Evolutionary conservation across 139 green algal species (phyloP), one percentile per base, ranked within the genome.

Genomic region (Desmodesmus armatus): DNA sequence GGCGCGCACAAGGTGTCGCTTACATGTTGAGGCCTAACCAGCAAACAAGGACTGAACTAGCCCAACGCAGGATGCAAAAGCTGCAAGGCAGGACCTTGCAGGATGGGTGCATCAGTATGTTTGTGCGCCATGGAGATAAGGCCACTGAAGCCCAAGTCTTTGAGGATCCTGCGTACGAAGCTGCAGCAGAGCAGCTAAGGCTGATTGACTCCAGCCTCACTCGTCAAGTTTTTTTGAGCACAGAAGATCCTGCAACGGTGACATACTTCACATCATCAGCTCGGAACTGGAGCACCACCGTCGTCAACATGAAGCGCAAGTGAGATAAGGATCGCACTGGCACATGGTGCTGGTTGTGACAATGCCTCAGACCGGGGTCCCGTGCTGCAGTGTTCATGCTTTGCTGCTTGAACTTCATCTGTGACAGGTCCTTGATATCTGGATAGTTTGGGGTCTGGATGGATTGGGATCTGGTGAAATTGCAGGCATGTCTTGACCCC

Each of bases 111-210:
- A 66, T 87, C n/a, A 79, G 58, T 43, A 35, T 90, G 69, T 82
- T 86, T 58, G 87, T 90, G 33, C 87, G 87, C 5, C 82, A 88
- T 35, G 87, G 87, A 0, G 87, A 90, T 47, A 90, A 90, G 70
- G 72, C 37, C 3, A 31, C 79, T 2, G 87, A 90, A 83, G 47
- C 76, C 0, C 5, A 65, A 5, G 49, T 67, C 5, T 82, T 71
- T 6, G 69, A 82, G 2, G 35, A 83, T 31, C 25, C 73, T 49
- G 70, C 47, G 33, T 89, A 89, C 49, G 75, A 84, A 31, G 13
- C 25, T 2, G 35, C n/a, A 9, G 33, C 67, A 5, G n/a, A 63
- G 25, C 21, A 65, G 19, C 19, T 86, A 19, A 31, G 23, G 1
- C 43, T 43, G 5, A 47, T 82, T 31, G 85, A 77, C 6, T 40